Percentiles rank a stretch among this genome's conserved stretches.
These are phyloP conservation scores for Zalaria sp. DNA, from an alignment of 2,329 filamentous ascomycete species.

Conservation along the genomic window DNA sequence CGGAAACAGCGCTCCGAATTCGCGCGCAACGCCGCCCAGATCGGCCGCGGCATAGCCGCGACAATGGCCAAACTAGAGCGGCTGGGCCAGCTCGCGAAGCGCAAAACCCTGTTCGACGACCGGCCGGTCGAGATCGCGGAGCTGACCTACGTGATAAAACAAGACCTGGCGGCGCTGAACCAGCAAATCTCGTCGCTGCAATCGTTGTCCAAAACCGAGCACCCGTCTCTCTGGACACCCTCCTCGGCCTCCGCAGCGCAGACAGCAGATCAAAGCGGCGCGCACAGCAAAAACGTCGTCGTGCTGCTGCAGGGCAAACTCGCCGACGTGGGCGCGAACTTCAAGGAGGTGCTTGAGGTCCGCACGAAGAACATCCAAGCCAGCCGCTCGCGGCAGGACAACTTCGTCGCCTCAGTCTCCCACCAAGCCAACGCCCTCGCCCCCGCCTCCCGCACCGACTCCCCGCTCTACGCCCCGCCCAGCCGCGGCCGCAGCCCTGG, in stretches of 20 bases:
- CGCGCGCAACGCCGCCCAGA: slow-evolving; percentile 78
- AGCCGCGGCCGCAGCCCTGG: slow-evolving; percentile 38
- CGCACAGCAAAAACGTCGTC: slow-evolving; percentile 97
- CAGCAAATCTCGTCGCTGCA: slow-evolving; percentile 79
- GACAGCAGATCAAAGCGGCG: slow-evolving; percentile 60
- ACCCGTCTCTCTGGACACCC: slow-evolving; percentile 34
- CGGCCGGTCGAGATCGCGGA: slow-evolving; percentile 93
- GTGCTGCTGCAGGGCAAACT: slow-evolving; percentile 82
- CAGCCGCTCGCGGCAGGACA: slow-evolving; percentile 80
- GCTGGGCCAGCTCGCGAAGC: slow-evolving; percentile 82
- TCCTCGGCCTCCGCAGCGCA: slow-evolving; percentile 32
- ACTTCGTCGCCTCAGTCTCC: slow-evolving; percentile 85
- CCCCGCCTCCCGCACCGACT: slow-evolving; percentile 24
- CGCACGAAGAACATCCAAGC: slow-evolving; percentile 97
- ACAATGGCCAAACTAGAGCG: slow-evolving; percentile 95
- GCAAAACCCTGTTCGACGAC: slow-evolving; percentile 95
- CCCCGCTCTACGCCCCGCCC: slow-evolving; percentile 42
- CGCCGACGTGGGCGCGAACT: slow-evolving; percentile 83
- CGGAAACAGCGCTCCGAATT: slow-evolving; percentile 63
- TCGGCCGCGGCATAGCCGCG: slow-evolving; percentile 76
- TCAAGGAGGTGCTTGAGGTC: slow-evolving; percentile 94
- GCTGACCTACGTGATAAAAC: slow-evolving; percentile 94
- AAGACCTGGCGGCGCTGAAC: slow-evolving; percentile 77
- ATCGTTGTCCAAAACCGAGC: slow-evolving; percentile 59
- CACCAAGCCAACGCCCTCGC: slow-evolving; percentile 5